A percentile compares a stretch with the other conserved stretches of the same genome.
These are phyloP conservation scores for Kwoniella bestiolae DNA, from an alignment of 768 basidiomycete species.

Conservation along the genomic window DNA sequence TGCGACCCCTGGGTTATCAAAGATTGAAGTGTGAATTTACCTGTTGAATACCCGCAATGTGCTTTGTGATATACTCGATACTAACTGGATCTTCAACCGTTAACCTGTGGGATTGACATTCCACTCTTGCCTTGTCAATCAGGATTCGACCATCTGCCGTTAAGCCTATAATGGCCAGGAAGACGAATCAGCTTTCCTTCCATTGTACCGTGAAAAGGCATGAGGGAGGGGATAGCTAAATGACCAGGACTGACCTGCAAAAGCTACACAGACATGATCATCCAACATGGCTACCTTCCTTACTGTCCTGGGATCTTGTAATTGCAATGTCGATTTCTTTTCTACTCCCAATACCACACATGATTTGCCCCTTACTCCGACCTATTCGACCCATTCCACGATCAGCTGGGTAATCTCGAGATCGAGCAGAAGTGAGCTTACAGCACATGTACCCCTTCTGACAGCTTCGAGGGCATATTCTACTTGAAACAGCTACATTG, in stretches of 20 bases:
- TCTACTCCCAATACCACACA: conserved; percentile 97
- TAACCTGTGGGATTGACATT: conserved; percentile 95
- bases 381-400: conserved; percentile 61
- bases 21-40: conserved; percentile 61
- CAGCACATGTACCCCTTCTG: conserved; percentile 94
- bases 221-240: no score
- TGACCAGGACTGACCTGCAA: conserved; percentile 84
- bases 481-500: conserved; percentile 70
- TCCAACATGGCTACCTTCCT: conserved; percentile 98
- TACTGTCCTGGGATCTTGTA: conserved; percentile 97
- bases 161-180: conserved; percentile 65
- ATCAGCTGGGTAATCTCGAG: not conserved
- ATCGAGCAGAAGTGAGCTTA: conserved; percentile 58
- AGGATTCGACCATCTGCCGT: conserved; percentile 97
- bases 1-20: no score
- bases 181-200: not conserved
- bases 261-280: conserved; percentile 95
- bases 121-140: conserved; percentile 96
- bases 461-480: conserved; percentile 99
- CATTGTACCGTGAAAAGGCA: not conserved
- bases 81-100: conserved; percentile 98
- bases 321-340: conserved; percentile 96
- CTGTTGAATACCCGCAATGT: conserved; percentile 99
- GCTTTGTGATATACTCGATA: conserved; percentile 96
- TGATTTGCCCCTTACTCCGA: conserved; percentile 91